Conservation (phyloP, 176 grass and related monocot species). For the Hordeum marinum region DNA sequence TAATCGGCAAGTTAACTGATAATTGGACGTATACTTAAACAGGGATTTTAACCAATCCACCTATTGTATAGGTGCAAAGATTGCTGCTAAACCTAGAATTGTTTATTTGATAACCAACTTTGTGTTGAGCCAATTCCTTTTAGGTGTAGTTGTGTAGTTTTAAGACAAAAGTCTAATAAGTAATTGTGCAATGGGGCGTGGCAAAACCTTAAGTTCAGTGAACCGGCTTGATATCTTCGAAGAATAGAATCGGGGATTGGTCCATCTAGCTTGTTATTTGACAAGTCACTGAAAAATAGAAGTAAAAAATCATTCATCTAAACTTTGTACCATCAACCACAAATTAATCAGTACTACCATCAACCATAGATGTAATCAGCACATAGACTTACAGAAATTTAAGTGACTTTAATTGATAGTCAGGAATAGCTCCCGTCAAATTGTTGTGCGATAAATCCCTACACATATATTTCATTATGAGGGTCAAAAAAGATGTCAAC, state of each 20-base stretch:
- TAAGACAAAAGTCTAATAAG: not conserved
- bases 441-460: slow-evolving; percentile 51
- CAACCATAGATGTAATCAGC: not conserved
- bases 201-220: slow-evolving; percentile 28
- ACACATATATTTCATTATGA: not conserved
- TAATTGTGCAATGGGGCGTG: not conserved
- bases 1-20: too few species aligned
- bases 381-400: slow-evolving; percentile 35
- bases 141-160: not conserved
- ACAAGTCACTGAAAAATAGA: slow-evolving; percentile 35
- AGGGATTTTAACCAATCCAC: not conserved
- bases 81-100: not conserved
- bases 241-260: slow-evolving; percentile 23
- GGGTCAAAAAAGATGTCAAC: not conserved
- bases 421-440: slow-evolving; percentile 34
- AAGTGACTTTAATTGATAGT: slow-evolving; percentile 15
- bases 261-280: slow-evolving; percentile 28
- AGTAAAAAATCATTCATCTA: not conserved
- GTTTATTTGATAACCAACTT: not conserved
- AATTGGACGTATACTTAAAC: too few species aligned
- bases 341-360: not conserved
- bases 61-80: not conserved
- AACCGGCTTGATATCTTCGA: slow-evolving; percentile 3
- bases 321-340: too few species aligned
- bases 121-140: not conserved